Evolutionary conservation across 2,329 filamentous ascomycete species (phyloP), one percentile per base, ranked within the genome.

Genomic region (Thelonectria blattea): DNA sequence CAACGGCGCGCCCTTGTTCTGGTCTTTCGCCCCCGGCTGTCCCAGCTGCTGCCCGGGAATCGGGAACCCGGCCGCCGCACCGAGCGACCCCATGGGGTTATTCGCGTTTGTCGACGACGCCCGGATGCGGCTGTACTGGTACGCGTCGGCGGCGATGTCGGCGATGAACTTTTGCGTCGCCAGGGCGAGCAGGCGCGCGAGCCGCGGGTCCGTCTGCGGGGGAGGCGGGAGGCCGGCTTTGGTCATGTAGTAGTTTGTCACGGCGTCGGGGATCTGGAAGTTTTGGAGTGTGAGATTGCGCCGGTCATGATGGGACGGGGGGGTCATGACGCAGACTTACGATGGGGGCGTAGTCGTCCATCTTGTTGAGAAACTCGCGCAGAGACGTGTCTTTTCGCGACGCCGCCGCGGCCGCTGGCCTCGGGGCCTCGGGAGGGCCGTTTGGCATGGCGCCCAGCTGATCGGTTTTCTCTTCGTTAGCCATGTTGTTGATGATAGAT

Each of bases 161-260:
- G 95, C 93, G 71, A 99, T 91, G 82, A 99, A 99, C 75, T 99
- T 99, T 74, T 99, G 95, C 0, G 95, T 97, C n/a, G 95, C 95
- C 9, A 99, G 90, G 2, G 95, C 94, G 45, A 99, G 90, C 3
- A 99, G 90, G 49, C 94, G 92, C 20, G 94, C 92, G 27, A 99
- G 90, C 60, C 93, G 92, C 18, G 90, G 90, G 71, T 97, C 92
- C 53, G 93, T 96, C 70, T 95, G 90, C 0, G 92, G 93, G 42
- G 94, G 93, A 1, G 94, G 94, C 34, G 95, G 93, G 4, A 99
- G 91, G 54, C 95, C 95, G 66, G 94, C 93, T 69, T 96, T 91
- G 39, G 94, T 96, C 80, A 99, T 91, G 80, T 99, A 99, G 83
- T 98, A 97, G 76, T 96, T 90, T 64, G 93, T 98, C 20, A 99